Conservation (phyloP, 345 rosid genomes). For the Gossypium australe region DNA sequence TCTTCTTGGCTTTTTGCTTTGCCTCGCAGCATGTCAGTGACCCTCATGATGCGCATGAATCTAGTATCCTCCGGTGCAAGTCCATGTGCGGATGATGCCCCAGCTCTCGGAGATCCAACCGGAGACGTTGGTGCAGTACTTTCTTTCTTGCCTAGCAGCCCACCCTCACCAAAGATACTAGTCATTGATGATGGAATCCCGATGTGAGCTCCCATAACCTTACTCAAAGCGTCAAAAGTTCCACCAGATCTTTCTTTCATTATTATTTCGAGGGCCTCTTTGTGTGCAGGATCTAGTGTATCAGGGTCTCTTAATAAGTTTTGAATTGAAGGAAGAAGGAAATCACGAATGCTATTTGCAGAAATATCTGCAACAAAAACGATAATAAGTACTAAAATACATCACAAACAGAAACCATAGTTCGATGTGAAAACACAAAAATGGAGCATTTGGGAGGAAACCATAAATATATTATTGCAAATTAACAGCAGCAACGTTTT, state of each 20-base stretch:
- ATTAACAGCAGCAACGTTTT: neutral
- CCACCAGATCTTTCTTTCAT: constrained; percentile 89
- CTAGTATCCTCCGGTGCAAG: constrained; percentile 61
- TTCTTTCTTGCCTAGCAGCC: constrained; percentile 80
- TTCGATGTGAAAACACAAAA: neutral
- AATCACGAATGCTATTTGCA: constrained; percentile 61
- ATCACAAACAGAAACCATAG: neutral
- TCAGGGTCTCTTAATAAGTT: constrained; percentile 82
- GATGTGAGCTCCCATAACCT: constrained; percentile 93
- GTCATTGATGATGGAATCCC: constrained; percentile 85
- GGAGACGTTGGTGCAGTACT: constrained; percentile 26
- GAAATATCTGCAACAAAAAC: constrained; percentile 53
- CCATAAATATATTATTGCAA: neutral
- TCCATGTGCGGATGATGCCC: constrained; percentile 9
- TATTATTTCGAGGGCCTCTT: constrained; percentile 91
- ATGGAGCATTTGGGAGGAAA: neutral
- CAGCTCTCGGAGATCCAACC: constrained; percentile 45
- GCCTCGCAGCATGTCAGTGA: constrained; percentile 79
- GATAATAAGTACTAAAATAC: constrained; percentile 1
- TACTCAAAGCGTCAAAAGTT: constrained; percentile 68
- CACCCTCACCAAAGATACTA: constrained; percentile 86
- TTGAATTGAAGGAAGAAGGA: constrained; percentile 71
- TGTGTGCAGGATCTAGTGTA: constrained; percentile 90
- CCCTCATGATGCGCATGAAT: constrained; percentile 90
- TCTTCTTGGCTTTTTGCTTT: constrained; percentile 63